Evolutionary conservation across 2,329 filamentous ascomycete species (phyloP), one percentile per base, ranked within the genome.

Genomic region (Phaeosphaeriaceae sp.): DNA sequence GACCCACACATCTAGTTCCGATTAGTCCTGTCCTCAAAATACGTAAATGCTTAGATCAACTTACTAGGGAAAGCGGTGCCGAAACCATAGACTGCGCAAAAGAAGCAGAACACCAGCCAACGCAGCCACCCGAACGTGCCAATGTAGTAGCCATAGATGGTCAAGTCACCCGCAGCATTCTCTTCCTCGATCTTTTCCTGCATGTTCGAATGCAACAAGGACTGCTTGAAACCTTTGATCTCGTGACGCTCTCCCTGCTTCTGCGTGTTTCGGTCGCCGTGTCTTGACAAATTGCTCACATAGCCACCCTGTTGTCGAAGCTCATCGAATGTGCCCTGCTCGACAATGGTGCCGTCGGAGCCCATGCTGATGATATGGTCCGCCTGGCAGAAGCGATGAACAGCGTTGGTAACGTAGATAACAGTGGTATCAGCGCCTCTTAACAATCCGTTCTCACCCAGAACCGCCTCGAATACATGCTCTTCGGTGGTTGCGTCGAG

Each of bases 401-500:
- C 47, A 19, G 58, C 47, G 33, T 65, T 58, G 13, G 64, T 61
- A 27, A 60, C 61, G 21, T 59, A 57, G 20, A 69, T 54, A 13
- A 66, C 54, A 21, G 64, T 65, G 9, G 56, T 59, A 31, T 69
- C 66, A 19, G 71, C 66, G 15, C 70, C 62, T 11, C 78, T 72
- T 1, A 83, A 59, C 9, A 83, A 68, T 15, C 81, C 81, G 15
- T 78, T 61, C 9, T 65, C 62, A 11, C 80, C 78, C 27, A 83
- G 66, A 1, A 84, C 59, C 22, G 65, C 70, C 53, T 79, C 69
- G 56, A 83, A 82, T 7, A 84, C 78, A 27, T 76, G 69, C 9
- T 80, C 74, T 56, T 80, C 80, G 0, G 81, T 83, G 3, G 74
- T 68, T 6, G 76, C 73, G 62, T 84, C 82, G 4, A 84, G 71